Conservation (phyloP, 1,284 basidiomycete species). For the Ganoderma lucidum region DNA sequence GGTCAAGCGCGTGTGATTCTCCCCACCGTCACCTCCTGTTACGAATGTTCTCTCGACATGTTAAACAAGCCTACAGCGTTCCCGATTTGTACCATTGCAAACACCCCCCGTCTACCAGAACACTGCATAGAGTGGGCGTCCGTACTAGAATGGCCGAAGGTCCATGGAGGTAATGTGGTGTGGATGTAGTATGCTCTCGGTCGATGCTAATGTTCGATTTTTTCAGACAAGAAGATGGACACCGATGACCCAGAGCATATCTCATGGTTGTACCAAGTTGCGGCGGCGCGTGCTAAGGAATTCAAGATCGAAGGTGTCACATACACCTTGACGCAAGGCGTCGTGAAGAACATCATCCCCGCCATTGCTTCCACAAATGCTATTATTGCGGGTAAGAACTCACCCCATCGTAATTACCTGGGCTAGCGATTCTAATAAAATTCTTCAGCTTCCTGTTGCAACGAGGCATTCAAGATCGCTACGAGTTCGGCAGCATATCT, state of each 20-base stretch:
- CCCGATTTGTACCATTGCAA: constrained; percentile 99
- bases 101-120: constrained; percentile 97
- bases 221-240: constrained; percentile 90
- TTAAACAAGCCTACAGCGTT: constrained; percentile 97
- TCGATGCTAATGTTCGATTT: neutral
- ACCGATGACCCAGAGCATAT: constrained; percentile 98
- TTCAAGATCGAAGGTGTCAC: constrained; percentile 99
- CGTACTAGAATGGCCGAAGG: constrained; percentile 97
- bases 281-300: constrained; percentile 83
- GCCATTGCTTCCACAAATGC: constrained; percentile 98
- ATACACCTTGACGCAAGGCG: constrained; percentile 97
- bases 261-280: constrained; percentile 89
- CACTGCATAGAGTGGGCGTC: constrained; percentile 99
- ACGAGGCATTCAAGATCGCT: constrained; percentile 99
- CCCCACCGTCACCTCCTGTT: constrained; percentile 95
- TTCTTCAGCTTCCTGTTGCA: constrained; percentile 90
- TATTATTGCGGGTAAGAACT: constrained; percentile 84
- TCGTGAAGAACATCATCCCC: constrained; percentile 99
- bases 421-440: constrained; percentile 5
- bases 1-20: constrained; percentile 98
- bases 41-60: constrained; percentile 99
- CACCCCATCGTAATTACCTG: neutral
- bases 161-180: constrained; percentile 77
- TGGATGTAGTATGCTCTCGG: neutral
- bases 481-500: constrained; percentile 94